These are phyloP conservation scores for Tuber brumale DNA, from an alignment of 495 filamentous ascomycete genomes.

Conservation along the genomic window DNA sequence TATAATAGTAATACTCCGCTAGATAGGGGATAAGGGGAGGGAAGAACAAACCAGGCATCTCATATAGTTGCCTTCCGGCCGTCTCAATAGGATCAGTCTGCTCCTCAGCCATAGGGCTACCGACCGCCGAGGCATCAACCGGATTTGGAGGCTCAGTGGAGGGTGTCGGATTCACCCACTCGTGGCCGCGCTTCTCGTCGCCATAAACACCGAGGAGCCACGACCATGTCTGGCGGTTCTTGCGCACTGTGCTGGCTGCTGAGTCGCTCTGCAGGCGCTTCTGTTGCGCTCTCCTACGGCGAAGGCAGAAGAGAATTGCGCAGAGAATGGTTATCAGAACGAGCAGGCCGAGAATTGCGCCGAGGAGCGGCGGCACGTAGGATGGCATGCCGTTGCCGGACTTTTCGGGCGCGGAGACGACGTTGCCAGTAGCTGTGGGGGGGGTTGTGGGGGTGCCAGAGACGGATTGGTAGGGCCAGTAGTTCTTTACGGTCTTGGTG, in stretches of 20 bases:
- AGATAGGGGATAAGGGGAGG: not conserved
- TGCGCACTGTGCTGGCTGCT: constrained; percentile 44
- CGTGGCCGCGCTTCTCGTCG: constrained; percentile 30
- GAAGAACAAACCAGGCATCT: constrained; percentile 27
- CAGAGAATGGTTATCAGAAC: constrained; percentile 52
- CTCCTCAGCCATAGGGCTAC: constrained; percentile 14
- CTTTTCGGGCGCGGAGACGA: not conserved
- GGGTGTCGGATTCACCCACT: constrained; percentile 16
- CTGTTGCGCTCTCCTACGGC: constrained; percentile 44
- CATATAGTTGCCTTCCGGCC: constrained; percentile 20
- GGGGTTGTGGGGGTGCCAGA: not conserved
- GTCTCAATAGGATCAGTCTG: constrained; percentile 21
- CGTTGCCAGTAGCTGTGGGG: not conserved
- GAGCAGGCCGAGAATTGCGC: constrained; percentile 59
- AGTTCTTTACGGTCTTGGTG: constrained; percentile 51
- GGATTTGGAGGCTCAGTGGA: constrained; percentile 15
- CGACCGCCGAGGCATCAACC: constrained; percentile 14
- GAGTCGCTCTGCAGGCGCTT: constrained; percentile 43
- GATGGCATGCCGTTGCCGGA: constrained; percentile 48
- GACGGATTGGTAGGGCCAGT: constrained; percentile 54
- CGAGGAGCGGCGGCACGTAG: constrained; percentile 60
- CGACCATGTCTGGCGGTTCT: constrained; percentile 42
- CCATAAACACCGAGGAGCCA: constrained; percentile 37
- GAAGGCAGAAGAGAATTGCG: constrained; percentile 52
- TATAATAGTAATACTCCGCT: not conserved